Evolutionary conservation across 306 rosid species (phyloP).

Genomic region (Prunus salicina): DNA sequence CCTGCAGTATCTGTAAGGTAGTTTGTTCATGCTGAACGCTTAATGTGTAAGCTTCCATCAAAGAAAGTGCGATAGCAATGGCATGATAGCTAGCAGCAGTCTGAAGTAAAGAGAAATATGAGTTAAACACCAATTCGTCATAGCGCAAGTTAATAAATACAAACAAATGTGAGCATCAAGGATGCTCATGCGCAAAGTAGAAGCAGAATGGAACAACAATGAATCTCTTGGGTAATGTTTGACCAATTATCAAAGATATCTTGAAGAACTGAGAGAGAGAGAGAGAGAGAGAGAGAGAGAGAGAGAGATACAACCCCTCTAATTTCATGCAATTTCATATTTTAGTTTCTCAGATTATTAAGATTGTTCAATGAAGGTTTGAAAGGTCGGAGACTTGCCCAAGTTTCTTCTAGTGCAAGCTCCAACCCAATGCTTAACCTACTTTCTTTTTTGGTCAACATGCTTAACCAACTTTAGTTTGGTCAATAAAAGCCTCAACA

Average conservation of each 20-base stretch:
- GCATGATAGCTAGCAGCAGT: conserved; percentile 99
- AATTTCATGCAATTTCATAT: not conserved
- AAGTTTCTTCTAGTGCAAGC: no score
- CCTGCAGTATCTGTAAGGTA: conserved; percentile 90
- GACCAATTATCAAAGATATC: not conserved
- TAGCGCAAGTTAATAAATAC: not conserved
- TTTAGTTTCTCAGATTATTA: no score
- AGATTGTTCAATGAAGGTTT: no score
- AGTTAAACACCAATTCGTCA: conserved; percentile 3
- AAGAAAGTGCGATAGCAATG: conserved; percentile 95
- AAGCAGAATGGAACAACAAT: not conserved
- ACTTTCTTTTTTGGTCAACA: no score
- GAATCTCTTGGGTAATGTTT: not conserved
- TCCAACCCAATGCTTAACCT: not conserved
- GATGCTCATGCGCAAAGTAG: not conserved
- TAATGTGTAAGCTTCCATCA: conserved; percentile 97
- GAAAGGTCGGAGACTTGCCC: no score
- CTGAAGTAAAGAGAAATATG: conserved; percentile 40
- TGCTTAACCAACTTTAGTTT: no score
- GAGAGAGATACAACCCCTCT: not conserved
- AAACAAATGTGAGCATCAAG: not conserved
- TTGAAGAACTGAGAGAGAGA: no score
- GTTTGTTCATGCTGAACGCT: conserved; percentile 98
- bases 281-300: not conserved
- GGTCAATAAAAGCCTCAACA: no score